Evolutionary conservation across 208 protist genomes (phyloP), one percentile per base, ranked within the genome.

Genomic region (Leptomonas pyrrhocoris): DNA sequence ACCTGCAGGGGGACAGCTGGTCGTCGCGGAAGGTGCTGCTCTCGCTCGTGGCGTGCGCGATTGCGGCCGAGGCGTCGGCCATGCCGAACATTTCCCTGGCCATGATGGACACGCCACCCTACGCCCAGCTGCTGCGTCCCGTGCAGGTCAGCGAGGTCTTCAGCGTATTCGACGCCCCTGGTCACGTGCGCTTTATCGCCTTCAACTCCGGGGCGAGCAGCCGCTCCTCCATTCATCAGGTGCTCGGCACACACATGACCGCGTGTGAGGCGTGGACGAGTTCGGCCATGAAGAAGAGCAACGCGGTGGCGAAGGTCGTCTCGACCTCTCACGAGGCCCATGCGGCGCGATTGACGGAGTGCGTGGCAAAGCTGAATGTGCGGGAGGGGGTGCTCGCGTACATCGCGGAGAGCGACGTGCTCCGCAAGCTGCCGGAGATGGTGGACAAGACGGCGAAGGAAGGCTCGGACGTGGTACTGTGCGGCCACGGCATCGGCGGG

Each of bases 401-500:
- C 58, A 57, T 74, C 19, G 66, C 72, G 40, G 56, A 69, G 25
- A 57, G 57, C 12, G 54, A 66, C 18, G 70, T 48, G 13, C 25
- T 78, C 25, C 23, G 40, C 9, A 55, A 69, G 30, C 56, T 79
- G 16, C 43, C 23, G 40, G 27, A 68, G 27, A 51, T 74, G 25
- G 63, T 81, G 51, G 61, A 81, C 30, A 45, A 31, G 18, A 53
- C 72, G 25, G 67, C 62, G 40, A 63, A 73, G 61, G 64, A 69
- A 15, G 78, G 78, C 21, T 23, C 45, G 4, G 72, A 82, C 3
- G 53, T 88, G 21, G 77, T 88, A 11, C 58, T 84, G 19, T 88
- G 78, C 62, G 82, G 82, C 25, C 78, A 84, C 75, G 75, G 71
- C 36, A 38, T 78, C 51, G 82, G 74, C 61, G 82, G 82, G 36